Evolutionary conservation across 257 asterid genomes (phyloP), one percentile per base, ranked within the genome.

Genomic region (Avicennia marina): DNA sequence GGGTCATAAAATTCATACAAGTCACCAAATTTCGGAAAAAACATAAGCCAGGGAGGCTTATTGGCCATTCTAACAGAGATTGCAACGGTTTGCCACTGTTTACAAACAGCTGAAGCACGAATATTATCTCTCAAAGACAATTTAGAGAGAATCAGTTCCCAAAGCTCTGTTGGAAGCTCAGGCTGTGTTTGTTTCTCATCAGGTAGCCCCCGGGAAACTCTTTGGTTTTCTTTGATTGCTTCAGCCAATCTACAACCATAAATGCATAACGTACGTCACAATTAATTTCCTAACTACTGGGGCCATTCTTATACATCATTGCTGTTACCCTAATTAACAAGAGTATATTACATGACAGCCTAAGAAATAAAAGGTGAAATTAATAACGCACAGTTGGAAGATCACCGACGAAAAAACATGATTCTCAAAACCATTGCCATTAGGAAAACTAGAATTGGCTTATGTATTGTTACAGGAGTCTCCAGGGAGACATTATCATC

Each of bases 31-130:
- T 78, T 90, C 0, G 98, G 89, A 69, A 83, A 65, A 19, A 72
- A 81, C 95, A 90, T 82, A 39, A 90, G 83, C 96, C 87, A 90
- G 12, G 96, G 95, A 21, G 91, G 66, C 64, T 76, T 82, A 38
- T 78, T 76, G 31, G 85, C 75, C 65, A 66, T 66, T 56, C 96
- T 71, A 12, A 84, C 86, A 21, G 94, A 82, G 12, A 49, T 6
- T 7, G 96, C 85, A 17, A 75, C 85, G 24, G 68, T 53, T 19
- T 66, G 71, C 96, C 98, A 90, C 60, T 69, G 64, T 66, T 75
- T 90, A 81, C 93, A 82, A 70, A 87, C 96, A 11, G 75, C 86
- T 58, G 98, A 87, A 19, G 94, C 93, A 15, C 94, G 81, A 24
- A 90, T 72, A 20, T 90, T 90, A 49, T 90, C 96, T 42, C 62